A percentile compares a stretch with the other conserved stretches of the same genome.
Evolutionary conservation across 2,329 filamentous ascomycete species (phyloP).

Genomic region (Ophiostoma himal-ulmi): DNA sequence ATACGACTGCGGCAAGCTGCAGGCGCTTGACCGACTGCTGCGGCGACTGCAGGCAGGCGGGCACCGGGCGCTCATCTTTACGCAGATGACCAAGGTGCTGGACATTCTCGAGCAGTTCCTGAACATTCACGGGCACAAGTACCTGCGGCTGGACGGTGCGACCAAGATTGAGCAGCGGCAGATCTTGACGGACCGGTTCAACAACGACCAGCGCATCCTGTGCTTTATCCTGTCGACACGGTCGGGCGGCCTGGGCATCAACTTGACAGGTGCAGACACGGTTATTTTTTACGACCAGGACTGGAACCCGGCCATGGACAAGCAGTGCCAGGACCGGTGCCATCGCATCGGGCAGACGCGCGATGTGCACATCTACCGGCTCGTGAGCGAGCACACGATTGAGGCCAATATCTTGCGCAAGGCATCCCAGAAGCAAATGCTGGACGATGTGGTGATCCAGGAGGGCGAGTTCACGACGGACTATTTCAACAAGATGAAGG

Average conservation of each 20-base stretch:
- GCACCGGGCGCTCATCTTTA: slow-evolving; percentile 94
- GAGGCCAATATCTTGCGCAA: slow-evolving; percentile 97
- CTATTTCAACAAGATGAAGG: slow-evolving; percentile 75
- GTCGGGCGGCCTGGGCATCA: slow-evolving; percentile 91
- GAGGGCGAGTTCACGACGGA: slow-evolving; percentile 97
- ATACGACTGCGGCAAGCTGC: slow-evolving; percentile 95
- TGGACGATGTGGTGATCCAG: slow-evolving; percentile 97
- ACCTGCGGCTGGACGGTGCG: slow-evolving; percentile 90
- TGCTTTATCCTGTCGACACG: slow-evolving; percentile 94
- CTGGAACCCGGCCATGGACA: slow-evolving; percentile 99
- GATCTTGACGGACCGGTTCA: slow-evolving; percentile 93
- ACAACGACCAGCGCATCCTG: slow-evolving; percentile 84
- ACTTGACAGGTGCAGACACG: slow-evolving; percentile 90
- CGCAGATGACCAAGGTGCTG: slow-evolving; percentile 97
- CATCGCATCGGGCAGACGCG: slow-evolving; percentile 96
- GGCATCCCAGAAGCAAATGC: slow-evolving; percentile 93
- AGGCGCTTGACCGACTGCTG: slow-evolving; percentile 78
- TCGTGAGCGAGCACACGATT: slow-evolving; percentile 89
- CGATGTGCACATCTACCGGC: slow-evolving; percentile 95
- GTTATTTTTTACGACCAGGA: slow-evolving; percentile 99
- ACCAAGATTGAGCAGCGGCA: slow-evolving; percentile 95
- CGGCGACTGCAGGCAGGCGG: slow-evolving; percentile 82
- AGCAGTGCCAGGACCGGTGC: slow-evolving; percentile 95
- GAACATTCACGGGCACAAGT: slow-evolving; percentile 96
- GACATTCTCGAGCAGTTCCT: slow-evolving; percentile 97